Conservation (phyloP, 768 basidiomycete genomes). For the Rhizopogon rudus region DNA sequence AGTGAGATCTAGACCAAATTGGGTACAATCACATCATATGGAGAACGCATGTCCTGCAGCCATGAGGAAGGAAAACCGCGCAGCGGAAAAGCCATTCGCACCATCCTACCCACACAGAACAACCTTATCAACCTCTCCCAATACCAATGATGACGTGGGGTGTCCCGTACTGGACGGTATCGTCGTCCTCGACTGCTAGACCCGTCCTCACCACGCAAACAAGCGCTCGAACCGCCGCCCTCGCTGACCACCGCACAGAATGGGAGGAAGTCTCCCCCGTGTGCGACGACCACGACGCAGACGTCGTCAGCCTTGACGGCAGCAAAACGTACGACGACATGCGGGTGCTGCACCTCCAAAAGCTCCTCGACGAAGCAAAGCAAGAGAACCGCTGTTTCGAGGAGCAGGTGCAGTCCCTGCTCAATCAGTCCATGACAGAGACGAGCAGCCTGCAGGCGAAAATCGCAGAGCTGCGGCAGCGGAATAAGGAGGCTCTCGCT, state of each 20-base stretch:
- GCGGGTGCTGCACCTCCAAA: not conserved
- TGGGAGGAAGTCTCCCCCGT: not conserved
- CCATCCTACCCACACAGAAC: not conserved
- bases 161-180: not conserved
- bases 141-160: not conserved
- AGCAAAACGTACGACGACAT: not conserved
- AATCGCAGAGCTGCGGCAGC: not conserved
- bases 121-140: not conserved
- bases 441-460: constrained; percentile 1
- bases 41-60: not conserved
- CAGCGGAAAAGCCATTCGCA: not conserved
- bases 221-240: not conserved
- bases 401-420: constrained; percentile 1
- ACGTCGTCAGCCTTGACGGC: constrained; percentile 2
- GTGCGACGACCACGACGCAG: constrained; percentile 2
- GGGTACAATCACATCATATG: not conserved
- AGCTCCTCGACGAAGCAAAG: not conserved
- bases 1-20: not conserved
- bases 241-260: not conserved
- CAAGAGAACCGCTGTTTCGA: constrained; percentile 1
- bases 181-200: not conserved
- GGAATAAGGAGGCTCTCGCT: not conserved
- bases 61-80: not conserved
- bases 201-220: not conserved
- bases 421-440: constrained; percentile 2